Evolutionary conservation across 2,329 filamentous ascomycete genomes (phyloP), one percentile per base, ranked within the genome.

Genomic region (Chrysoporthe puriensis): DNA sequence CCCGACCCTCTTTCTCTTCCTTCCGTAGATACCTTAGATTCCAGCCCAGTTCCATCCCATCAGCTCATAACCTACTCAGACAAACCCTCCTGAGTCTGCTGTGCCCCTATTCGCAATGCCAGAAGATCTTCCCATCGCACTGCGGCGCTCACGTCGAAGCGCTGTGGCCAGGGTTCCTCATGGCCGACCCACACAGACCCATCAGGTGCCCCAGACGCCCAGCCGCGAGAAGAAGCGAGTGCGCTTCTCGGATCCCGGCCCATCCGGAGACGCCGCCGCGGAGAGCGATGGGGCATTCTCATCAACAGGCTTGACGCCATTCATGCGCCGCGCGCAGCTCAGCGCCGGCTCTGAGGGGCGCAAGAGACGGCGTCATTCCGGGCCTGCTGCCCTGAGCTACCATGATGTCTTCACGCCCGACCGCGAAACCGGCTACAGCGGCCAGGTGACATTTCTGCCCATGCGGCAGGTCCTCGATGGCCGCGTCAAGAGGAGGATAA

Each of bases 181-280:
- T 36, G 46, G 56, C 56, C 62, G 72, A 59, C 70, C 56, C 36
- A 61, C 71, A 66, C 62, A 73, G 71, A 50, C 69, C 42, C 59
- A 34, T 70, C 36, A 70, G 71, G 34, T 43, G 42, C 62, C 26
- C 64, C 36, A 48, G 48, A 79, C 74, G 46, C 77, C 73, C 68
- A 76, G 71, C 70, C 68, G 63, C 2, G 57, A 75, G 70, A 36
- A 62, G 75, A 85, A 84, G 71, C 79, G 80, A 66, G 86, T 88
- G 32, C 84, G 87, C 48, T 88, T 89, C 76, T 89, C 87, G 0
- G 86, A 89, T 52, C 85, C 86, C 9, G 86, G 84, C 0, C 79
- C 80, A 1, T 73, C 77, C 0, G 68, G 77, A 48, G 68, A 76
- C 18, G 67, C 71, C 8, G 70, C 75, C 13, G 66, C 72, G 46